Base-by-base conservation (phyloP, 202 grass and related monocot species). In the Digitaria exilis region DNA sequence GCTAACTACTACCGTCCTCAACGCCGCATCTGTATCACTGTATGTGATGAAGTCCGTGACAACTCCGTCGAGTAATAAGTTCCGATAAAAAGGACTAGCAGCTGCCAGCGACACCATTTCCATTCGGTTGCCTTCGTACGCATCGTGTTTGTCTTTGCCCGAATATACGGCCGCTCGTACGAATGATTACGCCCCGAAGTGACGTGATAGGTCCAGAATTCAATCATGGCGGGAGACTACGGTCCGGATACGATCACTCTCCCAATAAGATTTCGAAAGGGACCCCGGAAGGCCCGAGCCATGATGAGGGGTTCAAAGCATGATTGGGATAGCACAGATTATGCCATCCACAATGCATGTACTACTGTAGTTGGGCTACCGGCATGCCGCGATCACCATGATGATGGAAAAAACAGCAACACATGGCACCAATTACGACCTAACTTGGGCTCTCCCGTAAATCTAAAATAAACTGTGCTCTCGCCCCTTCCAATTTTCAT, bases 321-420 rank as follows among this genome's bases (percentile, higher is more conserved):
- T 84, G 80, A 83, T 78, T 65, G 11, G 24, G 12, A 73, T n/a
- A 50, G 3, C 37, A 74, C 25, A 39, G 57, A 48, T 64, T 32
- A 46, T 55, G 55, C 49, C 73, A 55, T 64, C 85, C 55, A 37
- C n/a, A 21, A n/a, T 2, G 9, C 26, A 3, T 8, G 75, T 11
- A 49, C 9, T 4, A 39, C 6, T 39, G 37, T 39, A 39, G 75
- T n/a, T 60, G n/a, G 51, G 28, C 4, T 63, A 37, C 19, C 32
- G 1, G 25, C 16, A 15, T 43, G 21, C 39, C 59, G 28, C 34
- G 22, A 49, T 30, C n/a, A 51, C 62, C 54, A 17, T 21, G 30
- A 64, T 71, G 25, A 44, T 2, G 7, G 35, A 6, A 39, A 39
- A 39, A 39, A 39, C 6, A 39, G 4, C 10, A 79, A 2, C 55